phyloP scores from a whole-genome alignment of 306 rosid species.

The Canavalia ensiformis region DNA sequence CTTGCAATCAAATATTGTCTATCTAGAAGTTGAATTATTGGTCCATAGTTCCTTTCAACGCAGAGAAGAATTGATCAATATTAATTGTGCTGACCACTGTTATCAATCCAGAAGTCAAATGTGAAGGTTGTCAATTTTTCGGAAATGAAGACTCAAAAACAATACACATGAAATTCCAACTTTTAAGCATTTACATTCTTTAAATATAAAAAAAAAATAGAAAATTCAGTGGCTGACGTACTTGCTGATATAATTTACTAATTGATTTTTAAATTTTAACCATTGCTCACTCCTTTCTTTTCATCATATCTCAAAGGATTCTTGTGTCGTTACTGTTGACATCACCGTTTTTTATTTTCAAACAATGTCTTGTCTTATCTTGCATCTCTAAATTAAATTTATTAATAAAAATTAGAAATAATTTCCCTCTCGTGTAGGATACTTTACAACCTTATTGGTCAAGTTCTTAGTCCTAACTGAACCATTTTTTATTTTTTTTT shows the following conservation, averaged over 20 bases:
- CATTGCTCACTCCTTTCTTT: not conserved
- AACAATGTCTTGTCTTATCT: not conserved
- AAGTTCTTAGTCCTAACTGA: not conserved
- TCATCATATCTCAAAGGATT: constrained; percentile 1
- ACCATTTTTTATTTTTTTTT: too few relatives aligned
- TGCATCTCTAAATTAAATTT: not conserved
- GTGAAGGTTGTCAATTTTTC: not conserved
- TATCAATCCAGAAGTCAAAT: not conserved
- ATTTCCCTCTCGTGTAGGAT: not conserved
- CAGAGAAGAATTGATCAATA: not conserved
- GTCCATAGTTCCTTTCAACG: constrained; percentile 30
- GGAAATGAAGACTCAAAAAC: constrained; percentile 19
- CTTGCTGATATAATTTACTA: constrained; percentile 10
- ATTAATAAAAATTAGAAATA: not conserved
- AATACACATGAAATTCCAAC: not conserved
- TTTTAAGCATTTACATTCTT: not conserved
- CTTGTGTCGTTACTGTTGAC: not conserved
- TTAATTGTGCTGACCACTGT: not conserved
- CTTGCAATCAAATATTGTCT: not conserved
- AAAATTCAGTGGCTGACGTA: not conserved
- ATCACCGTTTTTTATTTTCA: not conserved
- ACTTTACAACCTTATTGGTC: not conserved
- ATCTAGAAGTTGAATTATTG: constrained; percentile 32
- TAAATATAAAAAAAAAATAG: not conserved
- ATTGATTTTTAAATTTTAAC: not conserved